Percentiles rank a stretch among this genome's conserved stretches.
Evolutionary conservation across 306 rosid species (phyloP).

Genomic region (Herpetospermum pedunculosum): DNA sequence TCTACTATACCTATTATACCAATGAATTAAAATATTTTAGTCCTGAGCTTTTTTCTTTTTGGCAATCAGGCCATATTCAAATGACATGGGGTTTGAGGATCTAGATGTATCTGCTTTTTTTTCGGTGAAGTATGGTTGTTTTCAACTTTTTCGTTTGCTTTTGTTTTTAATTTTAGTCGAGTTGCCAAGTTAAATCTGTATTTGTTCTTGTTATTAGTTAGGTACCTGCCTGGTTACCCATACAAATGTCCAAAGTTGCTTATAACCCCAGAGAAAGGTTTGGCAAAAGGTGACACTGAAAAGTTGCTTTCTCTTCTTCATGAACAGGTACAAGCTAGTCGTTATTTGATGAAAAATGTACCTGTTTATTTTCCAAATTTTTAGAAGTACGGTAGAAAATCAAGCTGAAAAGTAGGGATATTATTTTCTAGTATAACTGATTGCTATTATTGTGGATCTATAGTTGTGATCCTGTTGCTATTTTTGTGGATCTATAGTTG

Average conservation of each 20-base stretch:
- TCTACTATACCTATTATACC: neutral
- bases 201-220: conserved; percentile 13
- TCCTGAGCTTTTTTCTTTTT: conserved; percentile 12
- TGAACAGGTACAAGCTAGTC: conserved; percentile 50
- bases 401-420: no score
- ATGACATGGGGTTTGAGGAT: conserved; percentile 90
- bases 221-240: conserved; percentile 92
- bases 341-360: neutral
- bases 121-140: conserved; percentile 41
- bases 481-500: no score
- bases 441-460: no score
- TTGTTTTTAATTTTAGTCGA: neutral
- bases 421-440: no score
- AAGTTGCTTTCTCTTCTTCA: conserved; percentile 59
- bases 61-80: conserved; percentile 64
- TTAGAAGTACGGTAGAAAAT: no score
- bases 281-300: conserved; percentile 46
- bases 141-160: neutral
- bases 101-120: conserved; percentile 66
- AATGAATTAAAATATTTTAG: conserved; percentile 1
- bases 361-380: neutral
- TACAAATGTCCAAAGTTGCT: conserved; percentile 84
- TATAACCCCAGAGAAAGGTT: conserved; percentile 63
- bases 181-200: conserved; percentile 7
- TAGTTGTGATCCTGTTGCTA: no score